These are phyloP conservation scores for Chlorella sp. DNA, from an alignment of 139 green algal genomes.

Conservation along the genomic window DNA sequence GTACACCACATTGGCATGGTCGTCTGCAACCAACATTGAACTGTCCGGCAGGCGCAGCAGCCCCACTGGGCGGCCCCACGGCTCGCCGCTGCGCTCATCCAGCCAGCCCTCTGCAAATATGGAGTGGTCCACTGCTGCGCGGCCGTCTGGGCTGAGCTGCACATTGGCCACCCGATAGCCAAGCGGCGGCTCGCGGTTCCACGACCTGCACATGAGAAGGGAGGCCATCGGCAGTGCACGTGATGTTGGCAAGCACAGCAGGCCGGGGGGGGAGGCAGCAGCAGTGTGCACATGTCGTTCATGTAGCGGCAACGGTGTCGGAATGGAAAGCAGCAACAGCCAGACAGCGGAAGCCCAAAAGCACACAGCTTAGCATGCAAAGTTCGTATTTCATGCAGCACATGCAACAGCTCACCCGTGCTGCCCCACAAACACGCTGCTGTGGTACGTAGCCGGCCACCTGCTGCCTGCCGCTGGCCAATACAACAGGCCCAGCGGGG, in stretches of 20 bases:
- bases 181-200: conserved; percentile 22
- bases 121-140: neutral
- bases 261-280: no score
- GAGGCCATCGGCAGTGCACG: no score
- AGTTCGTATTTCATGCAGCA: no score
- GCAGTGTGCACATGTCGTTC: no score
- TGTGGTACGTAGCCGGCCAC: conserved; percentile 46
- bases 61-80: conserved; percentile 47
- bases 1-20: neutral
- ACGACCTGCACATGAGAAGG: conserved; percentile 38
- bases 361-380: no score
- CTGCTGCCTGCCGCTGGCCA: conserved; percentile 13
- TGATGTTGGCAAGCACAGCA: no score
- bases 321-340: no score
- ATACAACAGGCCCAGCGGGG: conserved; percentile 57
- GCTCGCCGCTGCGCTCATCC: neutral
- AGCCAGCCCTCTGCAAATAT: conserved; percentile 38
- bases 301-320: no score
- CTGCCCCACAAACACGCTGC: conserved; percentile 49
- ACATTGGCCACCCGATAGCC: conserved; percentile 40
- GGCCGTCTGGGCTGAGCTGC: neutral
- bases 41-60: conserved; percentile 47
- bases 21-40: conserved; percentile 57
- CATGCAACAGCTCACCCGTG: conserved; percentile 27
- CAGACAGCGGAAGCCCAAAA: no score